phyloP scores from a whole-genome alignment of 2,329 filamentous ascomycete species.

The Fusarium avenaceum region DNA sequence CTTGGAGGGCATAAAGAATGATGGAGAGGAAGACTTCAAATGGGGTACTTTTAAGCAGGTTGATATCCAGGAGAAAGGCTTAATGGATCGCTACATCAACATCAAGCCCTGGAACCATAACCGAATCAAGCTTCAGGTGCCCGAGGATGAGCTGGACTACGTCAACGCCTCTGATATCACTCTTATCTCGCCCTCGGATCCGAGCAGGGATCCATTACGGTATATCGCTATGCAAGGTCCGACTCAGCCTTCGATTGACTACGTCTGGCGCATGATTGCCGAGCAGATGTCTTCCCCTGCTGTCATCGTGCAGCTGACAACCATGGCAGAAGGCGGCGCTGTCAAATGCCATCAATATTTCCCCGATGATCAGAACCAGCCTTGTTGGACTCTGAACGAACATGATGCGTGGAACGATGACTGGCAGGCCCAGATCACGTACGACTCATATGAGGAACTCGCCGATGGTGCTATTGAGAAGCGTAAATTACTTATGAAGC shows the following conservation, averaged over 20 bases:
- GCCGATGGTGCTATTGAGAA: conserved; percentile 75
- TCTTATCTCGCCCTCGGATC: conserved; percentile 61
- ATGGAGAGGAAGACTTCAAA: conserved; percentile 49
- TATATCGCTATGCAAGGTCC: conserved; percentile 98
- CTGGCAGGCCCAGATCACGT: conserved; percentile 76
- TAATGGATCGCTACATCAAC: conserved; percentile 86
- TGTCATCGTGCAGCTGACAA: conserved; percentile 95
- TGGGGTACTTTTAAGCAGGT: conserved; percentile 56
- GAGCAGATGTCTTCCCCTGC: conserved; percentile 79
- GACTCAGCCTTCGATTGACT: conserved; percentile 78
- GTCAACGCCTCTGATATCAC: conserved; percentile 84
- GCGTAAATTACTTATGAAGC: conserved; percentile 75
- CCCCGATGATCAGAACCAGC: conserved; percentile 68
- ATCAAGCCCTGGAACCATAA: conserved; percentile 92
- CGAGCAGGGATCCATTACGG: conserved; percentile 59
- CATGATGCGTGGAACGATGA: conserved; percentile 74
- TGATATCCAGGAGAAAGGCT: conserved; percentile 48
- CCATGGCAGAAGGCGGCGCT: conserved; percentile 80
- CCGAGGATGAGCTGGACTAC: conserved; percentile 79
- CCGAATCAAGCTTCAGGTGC: conserved; percentile 83
- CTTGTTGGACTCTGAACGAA: conserved; percentile 71
- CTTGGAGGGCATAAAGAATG: conserved; percentile 57
- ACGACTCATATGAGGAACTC: conserved; percentile 72
- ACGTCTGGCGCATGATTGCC: conserved; percentile 97
- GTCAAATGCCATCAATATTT: conserved; percentile 95